Evolutionary conservation across 2,329 filamentous ascomycete genomes (phyloP).

Genomic region (Neodidymelliopsis sp.): DNA sequence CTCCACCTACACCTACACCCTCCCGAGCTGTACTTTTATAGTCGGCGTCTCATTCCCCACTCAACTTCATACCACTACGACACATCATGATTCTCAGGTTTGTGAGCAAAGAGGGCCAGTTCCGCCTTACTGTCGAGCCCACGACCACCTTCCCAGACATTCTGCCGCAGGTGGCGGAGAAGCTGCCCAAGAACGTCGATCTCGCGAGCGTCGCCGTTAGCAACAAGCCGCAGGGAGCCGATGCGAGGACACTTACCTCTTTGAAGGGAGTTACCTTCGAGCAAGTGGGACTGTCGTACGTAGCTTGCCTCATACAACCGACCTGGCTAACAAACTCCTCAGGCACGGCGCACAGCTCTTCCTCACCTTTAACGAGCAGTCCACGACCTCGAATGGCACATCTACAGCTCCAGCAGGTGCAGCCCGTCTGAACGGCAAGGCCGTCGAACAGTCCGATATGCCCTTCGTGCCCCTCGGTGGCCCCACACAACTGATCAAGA

Average conservation of each 20-base stretch:
- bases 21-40: neutral
- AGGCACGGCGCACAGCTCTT: constrained; percentile 94
- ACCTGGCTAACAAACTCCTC: constrained; percentile 26
- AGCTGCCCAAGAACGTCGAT: constrained; percentile 65
- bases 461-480: constrained; percentile 67
- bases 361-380: constrained; percentile 75
- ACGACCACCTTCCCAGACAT: constrained; percentile 73
- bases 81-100: constrained; percentile 79
- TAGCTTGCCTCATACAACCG: constrained; percentile 18
- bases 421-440: constrained; percentile 79
- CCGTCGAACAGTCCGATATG: constrained; percentile 73
- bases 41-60: neutral
- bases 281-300: constrained; percentile 65
- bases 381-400: constrained; percentile 59
- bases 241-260: constrained; percentile 61
- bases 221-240: constrained; percentile 67
- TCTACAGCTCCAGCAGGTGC: constrained; percentile 47
- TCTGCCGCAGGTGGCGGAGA: constrained; percentile 63
- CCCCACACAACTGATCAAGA: constrained; percentile 72
- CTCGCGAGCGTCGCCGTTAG: constrained; percentile 65
- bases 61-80: neutral
- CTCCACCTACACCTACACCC: neutral
- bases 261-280: constrained; percentile 64
- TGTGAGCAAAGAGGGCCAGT: constrained; percentile 90
- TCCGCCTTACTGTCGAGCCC: constrained; percentile 80